Evolutionary conservation across 192 early-diverging fungal genomes (phyloP).

Genomic region (Gigaspora rosea): DNA sequence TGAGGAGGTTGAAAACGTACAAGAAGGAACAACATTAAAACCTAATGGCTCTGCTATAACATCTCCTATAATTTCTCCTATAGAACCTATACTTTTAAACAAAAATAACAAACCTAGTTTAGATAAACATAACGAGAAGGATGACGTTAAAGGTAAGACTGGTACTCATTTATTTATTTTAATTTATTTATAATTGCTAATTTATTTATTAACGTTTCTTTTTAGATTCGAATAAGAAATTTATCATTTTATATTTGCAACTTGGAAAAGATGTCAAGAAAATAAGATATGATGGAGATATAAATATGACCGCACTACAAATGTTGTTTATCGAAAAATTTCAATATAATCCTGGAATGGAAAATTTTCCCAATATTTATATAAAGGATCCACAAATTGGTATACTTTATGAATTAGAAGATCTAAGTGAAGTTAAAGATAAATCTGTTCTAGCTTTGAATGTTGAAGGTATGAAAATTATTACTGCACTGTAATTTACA

Average conservation of each 20-base stretch:
- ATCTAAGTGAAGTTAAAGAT: constrained; percentile 59
- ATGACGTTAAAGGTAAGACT: too few relatives aligned
- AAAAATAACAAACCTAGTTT: too few relatives aligned
- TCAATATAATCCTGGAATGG: constrained; percentile 58
- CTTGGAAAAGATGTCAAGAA: constrained; percentile 65
- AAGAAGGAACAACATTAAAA: too few relatives aligned
- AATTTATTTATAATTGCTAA: not conserved
- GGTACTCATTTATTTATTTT: not conserved
- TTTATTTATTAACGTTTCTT: not conserved
- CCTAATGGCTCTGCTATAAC: too few relatives aligned
- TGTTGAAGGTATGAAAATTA: constrained; percentile 47
- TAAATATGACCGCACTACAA: constrained; percentile 58
- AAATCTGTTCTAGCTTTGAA: constrained; percentile 58
- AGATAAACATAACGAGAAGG: too few relatives aligned
- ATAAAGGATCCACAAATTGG: constrained; percentile 56
- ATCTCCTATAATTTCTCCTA: too few relatives aligned
- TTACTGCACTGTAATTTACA: not conserved
- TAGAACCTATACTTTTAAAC: too few relatives aligned
- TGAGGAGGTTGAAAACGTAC: not conserved
- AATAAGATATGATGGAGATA: constrained; percentile 51
- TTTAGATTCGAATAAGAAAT: constrained; percentile 30
- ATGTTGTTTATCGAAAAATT: constrained; percentile 79
- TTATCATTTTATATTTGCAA: constrained; percentile 60
- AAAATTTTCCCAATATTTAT: constrained; percentile 69
- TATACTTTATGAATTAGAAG: constrained; percentile 69